Evolutionary conservation across 2,329 filamentous ascomycete genomes (phyloP).

Genomic region (Neopestalotiopsis clavispora): DNA sequence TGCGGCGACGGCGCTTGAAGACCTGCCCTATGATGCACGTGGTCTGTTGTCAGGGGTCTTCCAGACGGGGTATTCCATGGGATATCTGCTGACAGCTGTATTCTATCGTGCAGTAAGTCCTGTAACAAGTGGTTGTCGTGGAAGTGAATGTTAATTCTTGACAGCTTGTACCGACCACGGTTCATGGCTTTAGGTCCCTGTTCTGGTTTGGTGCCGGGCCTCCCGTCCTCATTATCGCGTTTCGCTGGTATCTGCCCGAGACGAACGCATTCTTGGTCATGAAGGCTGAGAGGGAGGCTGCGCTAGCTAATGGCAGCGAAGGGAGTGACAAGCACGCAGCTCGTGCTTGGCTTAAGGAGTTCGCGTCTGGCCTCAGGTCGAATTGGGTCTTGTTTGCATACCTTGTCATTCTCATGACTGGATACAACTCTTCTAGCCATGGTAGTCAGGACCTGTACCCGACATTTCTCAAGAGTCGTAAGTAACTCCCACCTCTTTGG

Average conservation of each 20-base stretch:
- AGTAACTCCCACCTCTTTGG: background rate
- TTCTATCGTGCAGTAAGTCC: constrained; percentile 57
- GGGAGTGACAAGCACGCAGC: constrained; percentile 57
- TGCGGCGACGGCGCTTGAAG: constrained; percentile 79
- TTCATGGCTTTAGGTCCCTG: constrained; percentile 81
- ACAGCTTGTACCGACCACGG: constrained; percentile 72
- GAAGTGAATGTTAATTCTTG: too few species aligned
- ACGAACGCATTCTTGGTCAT: constrained; percentile 62
- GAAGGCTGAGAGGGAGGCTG: constrained; percentile 58
- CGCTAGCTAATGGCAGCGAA: constrained; percentile 62
- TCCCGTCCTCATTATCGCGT: constrained; percentile 79
- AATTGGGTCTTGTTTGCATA: constrained; percentile 85
- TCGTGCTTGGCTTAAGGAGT: constrained; percentile 74
- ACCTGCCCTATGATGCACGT: constrained; percentile 69
- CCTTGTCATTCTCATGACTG: constrained; percentile 86
- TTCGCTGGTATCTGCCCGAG: constrained; percentile 79
- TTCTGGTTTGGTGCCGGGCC: constrained; percentile 90
- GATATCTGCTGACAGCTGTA: constrained; percentile 66
- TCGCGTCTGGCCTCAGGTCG: constrained; percentile 75
- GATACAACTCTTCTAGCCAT: constrained; percentile 93
- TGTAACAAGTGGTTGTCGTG: background rate
- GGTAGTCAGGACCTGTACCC: constrained; percentile 70
- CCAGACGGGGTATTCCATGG: constrained; percentile 72
- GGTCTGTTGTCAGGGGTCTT: constrained; percentile 78
- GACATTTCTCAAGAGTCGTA: constrained; percentile 59